Evolutionary conservation across 169 alveolate species (phyloP).

Genomic region (Babesia ovis): DNA sequence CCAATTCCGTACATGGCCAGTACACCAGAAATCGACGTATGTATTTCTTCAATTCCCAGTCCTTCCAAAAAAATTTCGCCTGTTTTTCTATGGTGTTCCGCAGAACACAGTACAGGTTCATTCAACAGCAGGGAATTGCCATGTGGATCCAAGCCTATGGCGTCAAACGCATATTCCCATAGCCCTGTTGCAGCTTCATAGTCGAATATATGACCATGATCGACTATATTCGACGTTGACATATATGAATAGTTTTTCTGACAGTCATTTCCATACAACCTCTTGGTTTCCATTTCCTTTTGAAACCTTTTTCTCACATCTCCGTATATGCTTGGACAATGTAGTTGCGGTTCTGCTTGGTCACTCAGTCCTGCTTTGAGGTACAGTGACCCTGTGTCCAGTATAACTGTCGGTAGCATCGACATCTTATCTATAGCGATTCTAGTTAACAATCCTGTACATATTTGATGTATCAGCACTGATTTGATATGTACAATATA

Average conservation of each 20-base stretch:
- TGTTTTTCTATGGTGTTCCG: slow-evolving; percentile 71
- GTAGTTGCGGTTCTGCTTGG: slow-evolving; percentile 28
- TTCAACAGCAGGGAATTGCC: slow-evolving; percentile 65
- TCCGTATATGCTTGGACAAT: slow-evolving; percentile 34
- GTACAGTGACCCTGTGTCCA: slow-evolving; percentile 57
- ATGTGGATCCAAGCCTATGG: slow-evolving; percentile 27
- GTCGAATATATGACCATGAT: slow-evolving; percentile 68
- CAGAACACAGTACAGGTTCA: slow-evolving; percentile 73
- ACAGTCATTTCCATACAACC: slow-evolving; percentile 66
- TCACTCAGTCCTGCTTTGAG: slow-evolving; percentile 59
- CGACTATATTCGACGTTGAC: slow-evolving; percentile 66
- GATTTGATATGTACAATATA: no score
- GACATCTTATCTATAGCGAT: slow-evolving; percentile 51
- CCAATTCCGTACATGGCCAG: slow-evolving; percentile 87
- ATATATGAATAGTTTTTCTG: slow-evolving; percentile 44
- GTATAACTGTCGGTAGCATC: slow-evolving; percentile 38
- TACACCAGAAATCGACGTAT: slow-evolving; percentile 82
- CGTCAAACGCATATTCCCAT: slow-evolving; percentile 43
- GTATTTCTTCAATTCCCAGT: slow-evolving; percentile 77
- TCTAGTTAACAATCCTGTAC: no score
- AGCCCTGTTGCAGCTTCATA: slow-evolving; percentile 35
- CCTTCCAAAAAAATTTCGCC: slow-evolving; percentile 84
- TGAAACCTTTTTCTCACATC: slow-evolving; percentile 25
- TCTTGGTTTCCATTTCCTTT: slow-evolving; percentile 24
- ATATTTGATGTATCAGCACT: no score